These are phyloP conservation scores for Claviceps paspali DNA, from an alignment of 2,329 filamentous ascomycete genomes.

Conservation along the genomic window DNA sequence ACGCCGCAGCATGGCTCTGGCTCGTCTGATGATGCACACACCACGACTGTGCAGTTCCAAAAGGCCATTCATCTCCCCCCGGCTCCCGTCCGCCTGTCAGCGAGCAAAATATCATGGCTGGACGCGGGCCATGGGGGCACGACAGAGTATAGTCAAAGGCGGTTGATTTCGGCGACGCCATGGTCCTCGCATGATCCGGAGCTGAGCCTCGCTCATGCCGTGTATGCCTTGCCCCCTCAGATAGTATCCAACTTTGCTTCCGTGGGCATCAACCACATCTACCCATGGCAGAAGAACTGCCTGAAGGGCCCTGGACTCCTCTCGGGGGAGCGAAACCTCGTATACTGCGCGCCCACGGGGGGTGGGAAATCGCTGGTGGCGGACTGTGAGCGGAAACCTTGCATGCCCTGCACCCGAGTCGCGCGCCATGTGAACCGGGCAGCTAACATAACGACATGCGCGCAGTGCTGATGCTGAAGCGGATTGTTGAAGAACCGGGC, in stretches of 20 bases:
- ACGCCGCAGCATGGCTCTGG: neutral
- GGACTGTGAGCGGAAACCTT: slow-evolving; percentile 25
- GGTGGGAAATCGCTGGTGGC: slow-evolving; percentile 66
- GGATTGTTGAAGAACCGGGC: slow-evolving; percentile 44
- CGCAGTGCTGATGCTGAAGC: slow-evolving; percentile 58
- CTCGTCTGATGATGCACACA: slow-evolving; percentile 1
- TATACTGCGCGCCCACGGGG: slow-evolving; percentile 68
- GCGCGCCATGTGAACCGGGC: neutral
- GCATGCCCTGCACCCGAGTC: neutral
- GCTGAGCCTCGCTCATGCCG: slow-evolving; percentile 45
- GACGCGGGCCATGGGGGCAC: slow-evolving; percentile 10
- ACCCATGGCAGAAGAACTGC: slow-evolving; percentile 67
- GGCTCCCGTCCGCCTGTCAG: slow-evolving; percentile 16
- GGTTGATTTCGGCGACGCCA: slow-evolving; percentile 35
- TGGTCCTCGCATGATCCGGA: slow-evolving; percentile 34
- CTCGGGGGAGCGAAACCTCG: slow-evolving; percentile 49
- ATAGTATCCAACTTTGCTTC: slow-evolving; percentile 49
- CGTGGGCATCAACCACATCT: slow-evolving; percentile 58
- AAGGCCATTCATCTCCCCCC: slow-evolving; percentile 18
- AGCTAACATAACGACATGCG: slow-evolving; percentile 4
- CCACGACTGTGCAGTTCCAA: slow-evolving; percentile 17
- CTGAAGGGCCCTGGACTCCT: slow-evolving; percentile 52
- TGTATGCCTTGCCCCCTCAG: slow-evolving; percentile 44
- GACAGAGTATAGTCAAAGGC: slow-evolving; percentile 44
- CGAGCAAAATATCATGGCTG: slow-evolving; percentile 31